Percentiles rank a stretch among this genome's conserved stretches.
These are phyloP conservation scores for Carex littledalei DNA, from an alignment of 176 grass and related monocot species.

Conservation along the genomic window DNA sequence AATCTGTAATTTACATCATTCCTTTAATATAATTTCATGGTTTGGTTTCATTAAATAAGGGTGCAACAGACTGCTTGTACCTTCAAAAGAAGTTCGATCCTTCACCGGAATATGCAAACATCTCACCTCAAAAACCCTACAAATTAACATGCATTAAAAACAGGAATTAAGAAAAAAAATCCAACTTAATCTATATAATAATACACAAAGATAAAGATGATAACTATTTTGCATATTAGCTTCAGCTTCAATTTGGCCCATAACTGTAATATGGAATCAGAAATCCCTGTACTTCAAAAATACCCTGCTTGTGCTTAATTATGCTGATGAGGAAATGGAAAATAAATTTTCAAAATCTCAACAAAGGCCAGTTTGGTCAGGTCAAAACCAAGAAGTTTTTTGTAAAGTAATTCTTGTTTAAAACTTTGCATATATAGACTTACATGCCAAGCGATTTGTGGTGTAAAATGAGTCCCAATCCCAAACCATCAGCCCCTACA, in stretches of 20 bases:
- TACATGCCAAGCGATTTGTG: conserved; percentile 95
- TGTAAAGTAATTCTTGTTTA: neutral
- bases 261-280: neutral
- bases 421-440: conserved; percentile 25
- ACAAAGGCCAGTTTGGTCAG: neutral
- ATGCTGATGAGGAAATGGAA: neutral
- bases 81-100: conserved; percentile 88
- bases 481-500: conserved; percentile 75
- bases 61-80: conserved; percentile 25
- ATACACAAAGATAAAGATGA: neutral
- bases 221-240: neutral
- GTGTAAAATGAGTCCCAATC: conserved; percentile 82
- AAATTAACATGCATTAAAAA: conserved; percentile 11
- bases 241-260: neutral
- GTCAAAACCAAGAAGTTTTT: neutral
- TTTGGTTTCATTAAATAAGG: neutral
- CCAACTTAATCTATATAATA: neutral
- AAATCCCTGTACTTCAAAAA: neutral
- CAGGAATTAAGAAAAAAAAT: neutral
- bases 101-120: conserved; percentile 89
- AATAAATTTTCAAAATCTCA: neutral
- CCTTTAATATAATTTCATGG: neutral
- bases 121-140: conserved; percentile 70
- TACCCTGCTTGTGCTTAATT: neutral
- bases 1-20: neutral